These are phyloP conservation scores for Ophiostoma angusticollis DNA, from an alignment of 2,329 filamentous ascomycete species.

Conservation along the genomic window DNA sequence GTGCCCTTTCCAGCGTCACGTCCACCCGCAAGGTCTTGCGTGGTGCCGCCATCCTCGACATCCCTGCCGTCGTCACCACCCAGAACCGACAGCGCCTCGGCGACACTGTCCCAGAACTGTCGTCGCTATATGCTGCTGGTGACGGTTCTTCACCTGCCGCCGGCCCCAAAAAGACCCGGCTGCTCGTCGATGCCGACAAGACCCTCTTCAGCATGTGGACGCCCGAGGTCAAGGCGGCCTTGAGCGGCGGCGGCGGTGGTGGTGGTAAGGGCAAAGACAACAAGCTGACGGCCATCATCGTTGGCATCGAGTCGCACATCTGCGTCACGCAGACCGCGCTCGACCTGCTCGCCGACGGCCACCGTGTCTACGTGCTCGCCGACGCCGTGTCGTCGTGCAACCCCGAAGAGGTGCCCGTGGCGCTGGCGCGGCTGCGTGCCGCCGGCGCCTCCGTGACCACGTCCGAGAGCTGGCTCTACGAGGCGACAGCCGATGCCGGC, in stretches of 20 bases:
- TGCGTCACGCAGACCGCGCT: slow-evolving; percentile 88
- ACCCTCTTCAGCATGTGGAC: slow-evolving; percentile 81
- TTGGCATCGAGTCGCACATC: slow-evolving; percentile 89
- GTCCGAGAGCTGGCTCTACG: slow-evolving; percentile 83
- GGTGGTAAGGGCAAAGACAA: too few relatives aligned
- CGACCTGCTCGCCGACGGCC: slow-evolving; percentile 62
- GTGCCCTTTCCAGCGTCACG: slow-evolving; percentile 35
- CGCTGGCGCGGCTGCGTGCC: slow-evolving; percentile 59
- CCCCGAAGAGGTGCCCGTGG: slow-evolving; percentile 64
- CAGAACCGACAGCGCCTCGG: slow-evolving; percentile 72
- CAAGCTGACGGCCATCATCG: slow-evolving; percentile 56
- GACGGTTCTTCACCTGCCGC: slow-evolving; percentile 20
- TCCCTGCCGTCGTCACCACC: slow-evolving; percentile 77
- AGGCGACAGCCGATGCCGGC: slow-evolving; percentile 71
- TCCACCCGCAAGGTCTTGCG: slow-evolving; percentile 57
- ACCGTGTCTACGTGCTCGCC: slow-evolving; percentile 74
- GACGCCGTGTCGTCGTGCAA: slow-evolving; percentile 88
- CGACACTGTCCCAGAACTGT: slow-evolving; percentile 61
- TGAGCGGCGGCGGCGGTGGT: slow-evolving; percentile 19
- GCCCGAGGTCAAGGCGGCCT: slow-evolving; percentile 43
- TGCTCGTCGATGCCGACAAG: slow-evolving; percentile 55
- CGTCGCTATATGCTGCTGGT: slow-evolving; percentile 37
- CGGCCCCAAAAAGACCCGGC: slow-evolving; percentile 3
- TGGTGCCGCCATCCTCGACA: slow-evolving; percentile 49
- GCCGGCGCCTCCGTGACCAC: slow-evolving; percentile 72